Conservation (phyloP, 352 stramenopile species). For the Globisporangium parvum region DNA sequence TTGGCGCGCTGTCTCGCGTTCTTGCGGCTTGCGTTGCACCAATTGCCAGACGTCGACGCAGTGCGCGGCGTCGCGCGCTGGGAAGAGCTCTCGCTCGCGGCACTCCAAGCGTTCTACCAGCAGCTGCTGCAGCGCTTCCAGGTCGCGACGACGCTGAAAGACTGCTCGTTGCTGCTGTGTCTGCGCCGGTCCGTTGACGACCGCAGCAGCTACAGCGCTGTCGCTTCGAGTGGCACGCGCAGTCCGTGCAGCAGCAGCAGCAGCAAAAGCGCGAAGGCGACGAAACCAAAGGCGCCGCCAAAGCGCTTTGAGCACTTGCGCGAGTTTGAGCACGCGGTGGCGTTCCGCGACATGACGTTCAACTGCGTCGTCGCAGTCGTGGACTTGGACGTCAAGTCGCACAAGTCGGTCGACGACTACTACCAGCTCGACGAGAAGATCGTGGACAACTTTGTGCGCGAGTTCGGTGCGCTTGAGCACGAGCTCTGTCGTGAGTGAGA, state of each 20-base stretch:
- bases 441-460: conserved; percentile 42
- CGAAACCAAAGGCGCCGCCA: background rate
- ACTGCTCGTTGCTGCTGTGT: conserved; percentile 77
- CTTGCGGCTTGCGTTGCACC: conserved; percentile 32
- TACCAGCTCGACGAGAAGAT: conserved; percentile 80
- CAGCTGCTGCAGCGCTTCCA: conserved; percentile 69
- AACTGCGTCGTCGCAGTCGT: conserved; percentile 80
- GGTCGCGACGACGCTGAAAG: conserved; percentile 80
- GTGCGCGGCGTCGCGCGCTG: conserved; percentile 26
- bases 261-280: conserved; percentile 5
- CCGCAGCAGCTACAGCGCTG: conserved; percentile 4
- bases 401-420: conserved; percentile 83
- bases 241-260: conserved; percentile 13
- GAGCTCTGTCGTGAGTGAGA: conserved; percentile 32
- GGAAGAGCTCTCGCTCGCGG: conserved; percentile 30
- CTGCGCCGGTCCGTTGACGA: conserved; percentile 43
- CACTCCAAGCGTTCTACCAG: conserved; percentile 48
- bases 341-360: conserved; percentile 62
- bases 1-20: conserved; percentile 44
- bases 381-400: conserved; percentile 83
- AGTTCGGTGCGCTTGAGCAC: conserved; percentile 31
- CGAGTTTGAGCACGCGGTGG: conserved; percentile 62
- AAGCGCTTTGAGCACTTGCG: conserved; percentile 53
- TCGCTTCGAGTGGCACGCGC: background rate
- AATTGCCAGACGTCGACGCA: conserved; percentile 28